Percentiles rank a stretch among this genome's conserved stretches.
Conservation (phyloP, 2,329 filamentous ascomycete species). For the Talaromyces sp. region DNA sequence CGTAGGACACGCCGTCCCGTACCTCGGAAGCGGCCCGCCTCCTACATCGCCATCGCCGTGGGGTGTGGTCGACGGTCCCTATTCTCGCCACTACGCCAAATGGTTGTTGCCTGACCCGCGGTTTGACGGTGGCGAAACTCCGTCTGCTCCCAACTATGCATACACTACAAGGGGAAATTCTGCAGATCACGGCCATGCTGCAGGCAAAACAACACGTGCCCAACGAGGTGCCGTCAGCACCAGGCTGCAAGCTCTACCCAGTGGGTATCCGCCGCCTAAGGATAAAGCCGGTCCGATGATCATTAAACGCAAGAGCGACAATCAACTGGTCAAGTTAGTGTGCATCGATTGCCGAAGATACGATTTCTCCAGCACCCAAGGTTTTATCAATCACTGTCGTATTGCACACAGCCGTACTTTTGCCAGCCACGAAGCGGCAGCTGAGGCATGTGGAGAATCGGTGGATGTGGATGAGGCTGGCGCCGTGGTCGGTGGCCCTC, state of each 20-base stretch:
- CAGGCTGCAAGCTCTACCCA: constrained; percentile 64
- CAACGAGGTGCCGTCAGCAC: constrained; percentile 57
- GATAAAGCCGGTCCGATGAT: constrained; percentile 79
- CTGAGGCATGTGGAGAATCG: constrained; percentile 76
- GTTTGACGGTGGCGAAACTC: constrained; percentile 63
- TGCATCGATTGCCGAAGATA: constrained; percentile 84
- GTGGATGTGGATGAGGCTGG: constrained; percentile 64
- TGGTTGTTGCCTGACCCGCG: constrained; percentile 87
- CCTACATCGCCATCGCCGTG: constrained; percentile 80
- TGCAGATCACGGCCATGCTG: constrained; percentile 47
- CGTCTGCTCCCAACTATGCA: constrained; percentile 35
- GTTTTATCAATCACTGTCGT: constrained; percentile 98
- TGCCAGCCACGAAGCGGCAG: constrained; percentile 93
- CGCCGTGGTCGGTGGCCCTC: constrained; percentile 36
- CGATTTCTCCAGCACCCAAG: constrained; percentile 93
- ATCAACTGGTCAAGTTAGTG: constrained; percentile 80
- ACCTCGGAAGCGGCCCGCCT: constrained; percentile 57
- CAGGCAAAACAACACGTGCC: constrained; percentile 51
- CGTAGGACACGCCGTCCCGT: constrained; percentile 64
- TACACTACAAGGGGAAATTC: constrained; percentile 69
- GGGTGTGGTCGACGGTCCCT: constrained; percentile 86
- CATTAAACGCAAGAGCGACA: constrained; percentile 76
- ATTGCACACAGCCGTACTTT: constrained; percentile 92
- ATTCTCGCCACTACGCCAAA: constrained; percentile 88
- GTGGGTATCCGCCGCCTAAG: constrained; percentile 67